Percentiles rank a stretch among this genome's conserved stretches.
Conservation (phyloP, 2,329 filamentous ascomycete species). For the Calonectria henricotiae region DNA sequence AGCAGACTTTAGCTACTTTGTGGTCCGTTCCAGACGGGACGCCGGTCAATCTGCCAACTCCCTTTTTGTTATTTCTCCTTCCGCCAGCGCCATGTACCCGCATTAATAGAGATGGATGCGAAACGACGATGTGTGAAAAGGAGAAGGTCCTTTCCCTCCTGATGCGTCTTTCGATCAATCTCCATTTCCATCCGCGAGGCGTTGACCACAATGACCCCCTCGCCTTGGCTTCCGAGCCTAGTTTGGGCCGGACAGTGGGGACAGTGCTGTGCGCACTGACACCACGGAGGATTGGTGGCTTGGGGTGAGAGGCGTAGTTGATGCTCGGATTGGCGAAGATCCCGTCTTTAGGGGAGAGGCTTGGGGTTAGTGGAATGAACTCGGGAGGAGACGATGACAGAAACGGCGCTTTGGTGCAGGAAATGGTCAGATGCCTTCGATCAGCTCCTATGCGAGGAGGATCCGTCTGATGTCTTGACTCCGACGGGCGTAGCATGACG, state of each 20-base stretch:
- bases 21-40: constrained; percentile 6
- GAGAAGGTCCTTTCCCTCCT: constrained; percentile 7
- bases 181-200: constrained; percentile 15
- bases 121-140: constrained; percentile 4
- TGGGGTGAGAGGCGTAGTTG: constrained; percentile 16
- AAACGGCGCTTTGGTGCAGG: constrained; percentile 22
- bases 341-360: constrained; percentile 18
- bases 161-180: constrained; percentile 14
- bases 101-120: constrained; percentile 9
- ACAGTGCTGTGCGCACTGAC: constrained; percentile 2
- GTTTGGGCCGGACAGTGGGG: constrained; percentile 17
- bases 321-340: constrained; percentile 25
- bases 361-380: constrained; percentile 20
- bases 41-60: not conserved
- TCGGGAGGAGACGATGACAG: constrained; percentile 15
- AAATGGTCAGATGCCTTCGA: constrained; percentile 25
- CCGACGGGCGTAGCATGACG: constrained; percentile 14
- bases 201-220: not conserved
- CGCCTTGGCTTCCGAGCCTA: constrained; percentile 12
- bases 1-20: constrained; percentile 19
- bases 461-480: constrained; percentile 20
- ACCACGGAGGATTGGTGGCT: constrained; percentile 22
- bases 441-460: constrained; percentile 11
- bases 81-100: constrained; percentile 17
- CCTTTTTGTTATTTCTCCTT: not conserved